Conservation (phyloP, 805 yeast species). For the Zygosaccharomyces gambellarensis region DNA sequence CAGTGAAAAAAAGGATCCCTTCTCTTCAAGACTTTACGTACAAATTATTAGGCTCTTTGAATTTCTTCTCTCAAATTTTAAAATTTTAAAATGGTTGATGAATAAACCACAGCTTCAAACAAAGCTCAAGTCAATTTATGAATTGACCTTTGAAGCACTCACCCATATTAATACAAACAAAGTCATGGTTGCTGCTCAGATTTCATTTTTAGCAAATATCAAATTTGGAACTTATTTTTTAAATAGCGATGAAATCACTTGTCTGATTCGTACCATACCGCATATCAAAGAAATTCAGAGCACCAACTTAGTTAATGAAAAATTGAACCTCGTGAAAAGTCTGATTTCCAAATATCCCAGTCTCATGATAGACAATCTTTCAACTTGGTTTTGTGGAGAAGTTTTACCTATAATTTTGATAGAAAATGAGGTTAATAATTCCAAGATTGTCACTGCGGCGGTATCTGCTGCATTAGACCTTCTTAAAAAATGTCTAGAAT, state of each 20-base stretch:
- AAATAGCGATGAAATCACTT: constrained; percentile 11
- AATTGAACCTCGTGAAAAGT: constrained; percentile 21
- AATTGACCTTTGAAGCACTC: constrained; percentile 18
- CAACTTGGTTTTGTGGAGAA: constrained; percentile 29
- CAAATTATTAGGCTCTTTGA: constrained; percentile 30
- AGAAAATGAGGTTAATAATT: constrained; percentile 17
- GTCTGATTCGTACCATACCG: constrained; percentile 14
- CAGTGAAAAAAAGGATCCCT: constrained; percentile 25
- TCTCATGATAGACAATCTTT: constrained; percentile 19
- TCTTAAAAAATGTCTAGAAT: constrained; percentile 21
- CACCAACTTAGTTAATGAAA: constrained; percentile 25
- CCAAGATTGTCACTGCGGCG: constrained; percentile 19
- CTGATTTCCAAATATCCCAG: constrained; percentile 23
- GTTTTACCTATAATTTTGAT: constrained; percentile 22
- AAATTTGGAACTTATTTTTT: constrained; percentile 21
- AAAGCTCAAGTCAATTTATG: constrained; percentile 17
- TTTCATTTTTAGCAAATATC: constrained; percentile 27
- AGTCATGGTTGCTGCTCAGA: constrained; percentile 25
- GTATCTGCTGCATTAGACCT: constrained; percentile 24
- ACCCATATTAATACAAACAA: constrained; percentile 25
- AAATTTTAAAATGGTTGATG: constrained; percentile 16
- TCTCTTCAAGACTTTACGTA: constrained; percentile 27
- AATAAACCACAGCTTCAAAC: constrained; percentile 10
- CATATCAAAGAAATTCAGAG: constrained; percentile 26
- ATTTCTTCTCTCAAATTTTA: constrained; percentile 24